A percentile compares a stretch with the other conserved stretches of the same genome.
These are phyloP conservation scores for Vickermania spadyakhi DNA, from an alignment of 208 protist species.

Conservation along the genomic window DNA sequence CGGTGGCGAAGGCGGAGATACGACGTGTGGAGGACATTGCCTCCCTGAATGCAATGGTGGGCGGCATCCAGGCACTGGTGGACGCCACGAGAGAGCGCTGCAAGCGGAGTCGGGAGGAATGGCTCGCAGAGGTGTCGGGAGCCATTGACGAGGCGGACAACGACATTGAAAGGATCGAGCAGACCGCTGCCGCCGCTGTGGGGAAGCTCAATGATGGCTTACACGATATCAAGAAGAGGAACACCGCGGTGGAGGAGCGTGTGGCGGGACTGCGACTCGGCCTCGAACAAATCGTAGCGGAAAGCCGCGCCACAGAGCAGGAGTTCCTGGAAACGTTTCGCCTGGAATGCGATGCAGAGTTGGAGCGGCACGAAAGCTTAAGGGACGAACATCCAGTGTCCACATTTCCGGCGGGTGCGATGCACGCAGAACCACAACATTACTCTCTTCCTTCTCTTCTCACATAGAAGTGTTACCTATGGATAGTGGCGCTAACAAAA, in stretches of 20 bases:
- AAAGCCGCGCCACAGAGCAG: constrained; percentile 39
- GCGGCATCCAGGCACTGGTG: constrained; percentile 52
- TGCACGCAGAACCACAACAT: not conserved
- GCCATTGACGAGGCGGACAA: constrained; percentile 39
- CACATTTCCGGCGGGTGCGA: not conserved
- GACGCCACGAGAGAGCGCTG: constrained; percentile 38
- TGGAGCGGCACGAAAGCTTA: not conserved
- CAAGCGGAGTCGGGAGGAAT: constrained; percentile 19
- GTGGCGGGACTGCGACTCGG: constrained; percentile 70
- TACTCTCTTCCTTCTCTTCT: constrained; percentile 13
- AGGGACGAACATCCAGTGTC: not conserved
- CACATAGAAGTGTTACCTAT: no score
- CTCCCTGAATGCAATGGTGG: constrained; percentile 41
- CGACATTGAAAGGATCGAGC: constrained; percentile 32
- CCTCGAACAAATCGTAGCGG: constrained; percentile 60
- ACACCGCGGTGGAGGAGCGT: constrained; percentile 67
- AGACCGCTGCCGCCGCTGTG: constrained; percentile 44
- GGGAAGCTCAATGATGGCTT: constrained; percentile 64
- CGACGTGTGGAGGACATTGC: constrained; percentile 23
- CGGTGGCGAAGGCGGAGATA: constrained; percentile 43
- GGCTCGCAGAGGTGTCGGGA: constrained; percentile 23
- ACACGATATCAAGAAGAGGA: constrained; percentile 44
- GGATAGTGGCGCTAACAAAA: no score
- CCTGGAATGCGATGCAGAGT: not conserved
- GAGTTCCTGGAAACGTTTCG: not conserved